Evolutionary conservation across 116 monocot species (phyloP).

Genomic region (Thalassia testudinum): DNA sequence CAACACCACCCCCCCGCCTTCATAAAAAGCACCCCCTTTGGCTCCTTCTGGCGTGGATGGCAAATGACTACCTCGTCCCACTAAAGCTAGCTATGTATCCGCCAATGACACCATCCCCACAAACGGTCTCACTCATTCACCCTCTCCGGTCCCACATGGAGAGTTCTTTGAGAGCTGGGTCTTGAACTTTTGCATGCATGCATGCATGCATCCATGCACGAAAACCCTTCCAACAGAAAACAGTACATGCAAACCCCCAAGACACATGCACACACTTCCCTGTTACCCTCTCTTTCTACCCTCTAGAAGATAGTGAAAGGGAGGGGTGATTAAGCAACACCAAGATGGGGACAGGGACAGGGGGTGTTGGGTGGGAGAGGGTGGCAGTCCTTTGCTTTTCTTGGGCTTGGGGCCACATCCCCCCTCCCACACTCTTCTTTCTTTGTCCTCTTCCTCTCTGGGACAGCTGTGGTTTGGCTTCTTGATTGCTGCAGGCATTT

Average conservation of each 20-base stretch:
- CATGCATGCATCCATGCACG: background rate
- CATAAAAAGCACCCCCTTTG: background rate
- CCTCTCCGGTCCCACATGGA: background rate
- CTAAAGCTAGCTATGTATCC: background rate
- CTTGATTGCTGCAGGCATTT: conserved; percentile 3
- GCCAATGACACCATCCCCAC: background rate
- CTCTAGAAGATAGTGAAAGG: too few relatives aligned
- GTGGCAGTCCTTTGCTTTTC: background rate
- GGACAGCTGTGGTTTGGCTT: conserved; percentile 6
- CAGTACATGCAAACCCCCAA: background rate
- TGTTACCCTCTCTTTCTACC: too few relatives aligned
- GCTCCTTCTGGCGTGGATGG: conserved; percentile 10
- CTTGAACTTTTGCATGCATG: conserved; percentile 8
- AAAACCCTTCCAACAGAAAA: background rate
- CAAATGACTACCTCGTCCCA: too few relatives aligned
- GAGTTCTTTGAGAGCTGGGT: too few relatives aligned
- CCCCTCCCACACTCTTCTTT: too few relatives aligned
- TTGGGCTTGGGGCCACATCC: background rate
- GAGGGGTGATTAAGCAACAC: too few relatives aligned
- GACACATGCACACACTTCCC: too few relatives aligned
- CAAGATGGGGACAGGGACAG: background rate
- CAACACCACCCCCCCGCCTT: background rate
- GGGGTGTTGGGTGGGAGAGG: background rate
- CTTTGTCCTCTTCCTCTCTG: conserved; percentile 5
- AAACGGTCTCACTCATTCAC: background rate